Percentiles rank a stretch among this genome's conserved stretches.
These are phyloP conservation scores for Erythrophleum ivorense DNA, from an alignment of 331 rosid genomes.

Conservation along the genomic window DNA sequence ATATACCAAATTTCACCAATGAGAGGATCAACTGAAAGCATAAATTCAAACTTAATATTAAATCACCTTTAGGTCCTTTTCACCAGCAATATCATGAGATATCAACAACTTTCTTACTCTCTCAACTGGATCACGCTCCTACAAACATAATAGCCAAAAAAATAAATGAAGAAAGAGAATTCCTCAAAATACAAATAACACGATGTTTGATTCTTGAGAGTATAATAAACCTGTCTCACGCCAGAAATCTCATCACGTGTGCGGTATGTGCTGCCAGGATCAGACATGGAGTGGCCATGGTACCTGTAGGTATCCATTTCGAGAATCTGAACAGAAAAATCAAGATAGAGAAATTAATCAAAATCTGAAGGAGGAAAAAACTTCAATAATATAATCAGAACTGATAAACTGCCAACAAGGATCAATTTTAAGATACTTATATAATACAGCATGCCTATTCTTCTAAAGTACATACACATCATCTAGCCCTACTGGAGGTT, in stretches of 20 bases:
- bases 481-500: neutral
- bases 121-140: constrained; percentile 99
- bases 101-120: constrained; percentile 81
- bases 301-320: constrained; percentile 99
- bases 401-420: neutral
- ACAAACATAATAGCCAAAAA: constrained; percentile 37
- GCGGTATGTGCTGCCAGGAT: constrained; percentile 99
- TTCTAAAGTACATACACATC: constrained; percentile 9
- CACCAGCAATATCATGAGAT: constrained; percentile 77
- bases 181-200: constrained; percentile 6
- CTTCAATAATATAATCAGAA: constrained; percentile 7
- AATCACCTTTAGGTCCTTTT: constrained; percentile 74
- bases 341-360: constrained; percentile 37
- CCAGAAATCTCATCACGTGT: constrained; percentile 99
- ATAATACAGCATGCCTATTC: neutral
- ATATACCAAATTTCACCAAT: neutral
- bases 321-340: constrained; percentile 71
- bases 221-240: constrained; percentile 80
- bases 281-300: constrained; percentile 99
- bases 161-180: constrained; percentile 21
- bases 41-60: neutral
- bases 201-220: constrained; percentile 3
- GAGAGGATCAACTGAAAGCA: neutral
- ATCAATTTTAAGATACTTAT: neutral
- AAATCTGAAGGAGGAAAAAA: neutral